Percentiles rank a stretch among this genome's conserved stretches.
phyloP scores from a whole-genome alignment of 768 basidiomycete species.

The Tulasnella sp. region DNA sequence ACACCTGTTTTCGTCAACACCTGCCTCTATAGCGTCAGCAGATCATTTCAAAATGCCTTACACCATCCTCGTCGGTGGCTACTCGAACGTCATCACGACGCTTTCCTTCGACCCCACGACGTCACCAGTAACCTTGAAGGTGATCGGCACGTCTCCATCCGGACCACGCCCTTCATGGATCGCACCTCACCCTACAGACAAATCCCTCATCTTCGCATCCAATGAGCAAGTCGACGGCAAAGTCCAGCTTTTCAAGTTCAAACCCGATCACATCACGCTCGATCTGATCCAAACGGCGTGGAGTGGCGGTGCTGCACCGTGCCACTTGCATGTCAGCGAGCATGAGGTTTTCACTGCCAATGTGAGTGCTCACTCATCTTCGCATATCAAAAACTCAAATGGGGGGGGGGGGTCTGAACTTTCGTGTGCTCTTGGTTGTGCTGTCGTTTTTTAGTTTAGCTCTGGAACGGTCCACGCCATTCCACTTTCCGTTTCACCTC shows the following conservation, averaged over 20 bases:
- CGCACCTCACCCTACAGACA: constrained; percentile 45
- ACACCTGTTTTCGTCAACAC: neutral
- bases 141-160: constrained; percentile 19
- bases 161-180: constrained; percentile 59
- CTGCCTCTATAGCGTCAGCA: neutral
- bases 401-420: neutral
- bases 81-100: constrained; percentile 48
- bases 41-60: neutral
- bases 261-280: constrained; percentile 40
- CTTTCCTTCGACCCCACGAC: constrained; percentile 49
- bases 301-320: constrained; percentile 53
- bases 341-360: constrained; percentile 58
- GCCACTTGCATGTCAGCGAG: constrained; percentile 46
- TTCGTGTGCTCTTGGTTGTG: constrained; percentile 5
- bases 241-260: constrained; percentile 49
- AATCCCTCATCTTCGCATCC: constrained; percentile 50
- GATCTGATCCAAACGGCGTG: constrained; percentile 38
- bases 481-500: constrained; percentile 41
- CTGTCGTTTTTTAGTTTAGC: constrained; percentile 44
- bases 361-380: constrained; percentile 44
- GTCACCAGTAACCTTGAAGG: constrained; percentile 34
- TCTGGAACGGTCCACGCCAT: constrained; percentile 49
- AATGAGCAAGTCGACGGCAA: constrained; percentile 63
- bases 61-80: constrained; percentile 26
- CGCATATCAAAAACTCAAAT: neutral